These are phyloP conservation scores for Penicillium capsulatum DNA, from an alignment of 2,329 filamentous ascomycete genomes.

Conservation along the genomic window DNA sequence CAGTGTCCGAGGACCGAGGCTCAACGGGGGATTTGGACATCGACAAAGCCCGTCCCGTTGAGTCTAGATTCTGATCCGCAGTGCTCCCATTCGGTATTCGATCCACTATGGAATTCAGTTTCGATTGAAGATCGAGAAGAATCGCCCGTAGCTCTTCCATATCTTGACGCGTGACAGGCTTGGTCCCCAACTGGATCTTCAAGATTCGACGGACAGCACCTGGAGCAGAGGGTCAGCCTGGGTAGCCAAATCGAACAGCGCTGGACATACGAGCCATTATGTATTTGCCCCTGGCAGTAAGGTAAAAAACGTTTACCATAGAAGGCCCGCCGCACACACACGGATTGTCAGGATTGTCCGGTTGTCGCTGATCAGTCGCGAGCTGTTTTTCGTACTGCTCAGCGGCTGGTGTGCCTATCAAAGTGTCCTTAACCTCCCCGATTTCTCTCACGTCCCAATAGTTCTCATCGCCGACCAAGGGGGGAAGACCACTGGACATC, in stretches of 20 bases:
- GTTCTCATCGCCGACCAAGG: conserved; percentile 45
- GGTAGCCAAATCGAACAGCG: not conserved
- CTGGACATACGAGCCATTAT: conserved; percentile 41
- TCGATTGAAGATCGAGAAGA: conserved; percentile 39
- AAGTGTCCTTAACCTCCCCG: conserved; percentile 47
- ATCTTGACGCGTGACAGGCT: conserved; percentile 41
- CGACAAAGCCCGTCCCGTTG: conserved; percentile 23
- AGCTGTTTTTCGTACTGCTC: conserved; percentile 37
- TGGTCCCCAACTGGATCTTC: conserved; percentile 45
- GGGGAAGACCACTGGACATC: conserved; percentile 48
- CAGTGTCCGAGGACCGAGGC: conserved; percentile 22
- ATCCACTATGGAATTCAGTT: conserved; percentile 42
- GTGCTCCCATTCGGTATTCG: conserved; percentile 38
- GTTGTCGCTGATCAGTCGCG: conserved; percentile 28
- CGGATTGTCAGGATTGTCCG: conserved; percentile 42
- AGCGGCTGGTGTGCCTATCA: conserved; percentile 38
- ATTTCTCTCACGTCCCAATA: conserved; percentile 48
- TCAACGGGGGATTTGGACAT: conserved; percentile 29
- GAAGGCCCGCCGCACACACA: conserved; percentile 39
- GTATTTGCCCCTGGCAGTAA: conserved; percentile 44
- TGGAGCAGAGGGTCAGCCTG: conserved; percentile 14
- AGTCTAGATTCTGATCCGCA: conserved; percentile 18
- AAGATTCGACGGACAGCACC: conserved; percentile 43
- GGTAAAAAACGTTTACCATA: conserved; percentile 43
- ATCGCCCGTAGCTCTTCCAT: conserved; percentile 44